phyloP scores from a whole-genome alignment of 2,329 filamentous ascomycete genomes.

The Aspergillus fumigatus region DNA sequence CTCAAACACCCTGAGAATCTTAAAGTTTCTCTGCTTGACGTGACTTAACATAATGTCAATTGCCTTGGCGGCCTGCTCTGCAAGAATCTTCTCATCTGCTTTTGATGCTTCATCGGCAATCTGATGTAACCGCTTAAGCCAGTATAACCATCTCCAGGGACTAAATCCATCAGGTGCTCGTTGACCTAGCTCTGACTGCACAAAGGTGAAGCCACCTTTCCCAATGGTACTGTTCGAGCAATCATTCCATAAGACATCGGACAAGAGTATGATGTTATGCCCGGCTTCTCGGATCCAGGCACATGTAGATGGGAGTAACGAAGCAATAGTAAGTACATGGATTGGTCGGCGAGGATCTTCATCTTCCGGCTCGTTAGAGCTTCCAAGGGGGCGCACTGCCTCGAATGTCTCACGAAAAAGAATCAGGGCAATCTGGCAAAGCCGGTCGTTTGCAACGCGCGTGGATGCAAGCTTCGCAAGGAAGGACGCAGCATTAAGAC shows the following conservation, averaged over 20 bases:
- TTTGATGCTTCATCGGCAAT: conserved; percentile 16
- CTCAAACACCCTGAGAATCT: conserved; percentile 9
- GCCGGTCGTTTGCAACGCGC: conserved; percentile 14
- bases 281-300: conserved; percentile 16
- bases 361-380: conserved; percentile 10
- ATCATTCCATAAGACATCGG: conserved; percentile 18
- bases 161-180: conserved; percentile 19
- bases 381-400: conserved; percentile 8
- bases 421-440: conserved; percentile 18
- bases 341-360: conserved; percentile 9
- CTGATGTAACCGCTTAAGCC: conserved; percentile 23
- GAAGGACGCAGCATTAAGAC: conserved; percentile 18
- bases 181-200: conserved; percentile 20
- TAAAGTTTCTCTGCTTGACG: conserved; percentile 14
- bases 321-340: conserved; percentile 9
- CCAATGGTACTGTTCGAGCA: conserved; percentile 14
- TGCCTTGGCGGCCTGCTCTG: conserved; percentile 14
- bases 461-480: conserved; percentile 22
- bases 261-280: conserved; percentile 16
- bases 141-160: conserved; percentile 25
- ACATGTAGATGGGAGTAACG: conserved; percentile 13
- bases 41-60: conserved; percentile 17
- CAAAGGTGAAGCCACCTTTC: conserved; percentile 13
- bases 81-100: conserved; percentile 14
- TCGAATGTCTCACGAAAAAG: conserved; percentile 19